Evolutionary conservation across 2,329 filamentous ascomycete genomes (phyloP).

Genomic region (Phyllosticta citribraziliensis): DNA sequence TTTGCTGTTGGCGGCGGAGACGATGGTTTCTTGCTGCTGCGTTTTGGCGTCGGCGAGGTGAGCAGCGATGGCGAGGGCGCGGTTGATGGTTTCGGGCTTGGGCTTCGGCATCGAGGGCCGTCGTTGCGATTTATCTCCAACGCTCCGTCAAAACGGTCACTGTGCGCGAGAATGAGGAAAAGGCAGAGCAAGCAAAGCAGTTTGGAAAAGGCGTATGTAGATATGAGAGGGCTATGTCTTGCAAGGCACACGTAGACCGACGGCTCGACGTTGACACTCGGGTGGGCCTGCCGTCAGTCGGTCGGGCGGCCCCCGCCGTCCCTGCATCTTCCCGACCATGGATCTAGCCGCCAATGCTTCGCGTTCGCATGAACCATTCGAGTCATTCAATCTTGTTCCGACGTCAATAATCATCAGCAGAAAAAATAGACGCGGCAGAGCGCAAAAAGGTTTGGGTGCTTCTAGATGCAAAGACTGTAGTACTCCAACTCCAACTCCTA

Average conservation of each 20-base stretch:
- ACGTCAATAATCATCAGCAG: too few species aligned
- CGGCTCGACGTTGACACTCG: neutral
- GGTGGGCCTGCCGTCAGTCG: neutral
- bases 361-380: neutral
- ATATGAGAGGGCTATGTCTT: neutral
- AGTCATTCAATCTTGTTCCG: neutral
- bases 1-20: neutral
- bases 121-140: neutral
- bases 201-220: neutral
- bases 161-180: neutral
- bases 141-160: neutral
- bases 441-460: too few species aligned
- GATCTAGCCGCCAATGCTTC: neutral
- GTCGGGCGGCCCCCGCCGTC: neutral
- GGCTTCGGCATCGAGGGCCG: slow-evolving; percentile 5
- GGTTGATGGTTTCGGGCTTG: slow-evolving; percentile 2
- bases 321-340: neutral
- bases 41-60: neutral
- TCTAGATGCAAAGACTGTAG: too few species aligned
- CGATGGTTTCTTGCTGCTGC: neutral
- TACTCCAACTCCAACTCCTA: too few species aligned
- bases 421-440: too few species aligned
- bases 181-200: neutral
- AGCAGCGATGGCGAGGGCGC: neutral
- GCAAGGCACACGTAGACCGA: neutral